A percentile compares a stretch with the other conserved stretches of the same genome.
These are phyloP conservation scores for Fusarium albidum DNA, from an alignment of 2,329 filamentous ascomycete species.

Conservation along the genomic window DNA sequence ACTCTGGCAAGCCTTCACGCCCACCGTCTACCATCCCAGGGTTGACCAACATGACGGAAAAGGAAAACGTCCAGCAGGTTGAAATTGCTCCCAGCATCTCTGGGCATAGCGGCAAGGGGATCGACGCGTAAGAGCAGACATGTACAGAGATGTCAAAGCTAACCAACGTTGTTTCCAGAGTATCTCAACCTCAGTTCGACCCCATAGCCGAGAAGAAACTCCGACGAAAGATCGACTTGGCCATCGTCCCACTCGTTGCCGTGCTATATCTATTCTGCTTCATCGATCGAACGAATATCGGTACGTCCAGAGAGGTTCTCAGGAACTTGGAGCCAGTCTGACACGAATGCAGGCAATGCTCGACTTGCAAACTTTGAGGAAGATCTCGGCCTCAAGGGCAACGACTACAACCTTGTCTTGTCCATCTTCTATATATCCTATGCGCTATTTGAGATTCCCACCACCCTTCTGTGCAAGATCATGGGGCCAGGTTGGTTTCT, in stretches of 20 bases:
- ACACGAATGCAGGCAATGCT: slow-evolving; percentile 48
- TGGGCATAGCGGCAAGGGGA: too few species aligned
- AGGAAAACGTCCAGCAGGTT: too few species aligned
- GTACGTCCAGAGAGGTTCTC: background rate
- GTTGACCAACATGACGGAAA: too few species aligned
- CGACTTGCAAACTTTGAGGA: slow-evolving; percentile 63
- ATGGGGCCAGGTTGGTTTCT: slow-evolving; percentile 71
- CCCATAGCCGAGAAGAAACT: too few species aligned
- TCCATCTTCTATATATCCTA: slow-evolving; percentile 70
- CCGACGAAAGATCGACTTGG: slow-evolving; percentile 63
- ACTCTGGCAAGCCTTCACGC: too few species aligned
- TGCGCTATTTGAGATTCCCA: slow-evolving; percentile 69
- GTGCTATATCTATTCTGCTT: slow-evolving; percentile 72
- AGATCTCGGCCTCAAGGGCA: slow-evolving; percentile 60
- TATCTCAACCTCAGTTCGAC: too few species aligned
- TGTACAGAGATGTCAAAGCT: too few species aligned
- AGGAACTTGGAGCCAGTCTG: too few species aligned
- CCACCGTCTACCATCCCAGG: too few species aligned
- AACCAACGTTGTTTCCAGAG: too few species aligned
- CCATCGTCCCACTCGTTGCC: slow-evolving; percentile 65
- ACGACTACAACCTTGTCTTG: slow-evolving; percentile 68
- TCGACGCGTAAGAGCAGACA: too few species aligned
- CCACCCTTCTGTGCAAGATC: slow-evolving; percentile 67
- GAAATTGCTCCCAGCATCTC: too few species aligned
- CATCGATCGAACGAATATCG: slow-evolving; percentile 60